Evolutionary conservation across 495 filamentous ascomycete species (phyloP), one percentile per base, ranked within the genome.

Genomic region (Opeltia flavorubescens): DNA sequence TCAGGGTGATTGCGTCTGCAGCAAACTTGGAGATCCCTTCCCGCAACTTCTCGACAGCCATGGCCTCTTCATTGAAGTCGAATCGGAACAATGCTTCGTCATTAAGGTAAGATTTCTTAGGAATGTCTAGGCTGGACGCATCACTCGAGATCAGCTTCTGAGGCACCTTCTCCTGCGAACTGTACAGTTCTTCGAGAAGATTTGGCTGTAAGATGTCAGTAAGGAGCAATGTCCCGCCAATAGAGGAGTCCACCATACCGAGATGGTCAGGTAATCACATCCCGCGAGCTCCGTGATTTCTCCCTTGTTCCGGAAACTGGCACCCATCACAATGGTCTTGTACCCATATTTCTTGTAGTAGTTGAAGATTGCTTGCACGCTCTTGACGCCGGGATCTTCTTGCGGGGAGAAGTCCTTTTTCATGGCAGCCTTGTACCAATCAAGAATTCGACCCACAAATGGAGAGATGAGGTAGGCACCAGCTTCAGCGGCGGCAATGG

Each of bases 311-410:
- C 91, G 76, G 85, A 99, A 99, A 12, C 88, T 95, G 53, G 91
- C 91, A 61, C 91, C 91, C 91, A 99, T 99, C 63, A 99, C 91
- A 59, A 94, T 94, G 65, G 91, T 98, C 57, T 91, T 89, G 79
- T 99, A 95, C 60, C 83, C 87, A 67, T 74, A 83, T 76, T 95
- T 99, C 86, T 99, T 99, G 81, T 99, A 99, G 84, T 99, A 99
- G 75, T 99, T 94, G 83, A 83, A 99, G 75, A 99, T 99, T 63
- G 56, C 59, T 77, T 95, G 77, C 58, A 99, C 93, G 56, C 81
- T 87, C 74, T 88, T 81, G 69, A 99, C 91, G 69, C 91, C 91
- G 46, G 91, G 91, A 76, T 99, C 91, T 56, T 96, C 88, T 62
- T 82, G 61, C 57, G 84, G 70, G 59, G 72, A 58, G 78, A 87